Conservation (phyloP, 768 basidiomycete genomes). For the Boletus coccyginus region DNA sequence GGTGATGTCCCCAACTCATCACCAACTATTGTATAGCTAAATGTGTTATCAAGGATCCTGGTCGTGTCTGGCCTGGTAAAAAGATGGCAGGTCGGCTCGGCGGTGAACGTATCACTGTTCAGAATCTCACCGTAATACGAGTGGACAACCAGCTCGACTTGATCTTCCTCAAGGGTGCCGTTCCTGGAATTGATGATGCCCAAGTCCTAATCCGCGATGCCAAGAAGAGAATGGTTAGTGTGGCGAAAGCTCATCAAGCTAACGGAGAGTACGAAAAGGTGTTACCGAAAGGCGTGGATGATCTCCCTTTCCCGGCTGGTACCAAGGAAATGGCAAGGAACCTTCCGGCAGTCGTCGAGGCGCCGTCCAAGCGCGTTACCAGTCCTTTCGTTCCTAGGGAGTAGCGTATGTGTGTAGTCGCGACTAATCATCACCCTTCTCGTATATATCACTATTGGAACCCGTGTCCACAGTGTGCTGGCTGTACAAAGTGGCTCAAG, state of each 20-base stretch:
- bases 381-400: conserved; percentile 81
- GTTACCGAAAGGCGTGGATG: conserved; percentile 76
- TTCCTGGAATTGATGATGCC: conserved; percentile 87
- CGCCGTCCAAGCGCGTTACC: conserved; percentile 69
- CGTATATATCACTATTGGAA: neutral
- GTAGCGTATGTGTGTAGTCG: conserved; percentile 28
- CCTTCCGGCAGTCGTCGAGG: conserved; percentile 64
- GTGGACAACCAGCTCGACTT: conserved; percentile 85
- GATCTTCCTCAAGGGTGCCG: conserved; percentile 86
- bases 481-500: neutral
- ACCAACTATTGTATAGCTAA: neutral
- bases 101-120: conserved; percentile 72
- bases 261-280: conserved; percentile 75
- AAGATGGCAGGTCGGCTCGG: conserved; percentile 98
- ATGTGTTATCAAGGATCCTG: conserved; percentile 70
- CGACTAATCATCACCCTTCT: conserved; percentile 1
- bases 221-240: conserved; percentile 75
- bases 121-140: conserved; percentile 87
- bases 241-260: conserved; percentile 61
- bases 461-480: neutral
- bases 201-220: conserved; percentile 86
- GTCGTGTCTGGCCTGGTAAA: conserved; percentile 94
- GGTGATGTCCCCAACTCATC: conserved; percentile 16
- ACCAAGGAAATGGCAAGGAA: conserved; percentile 69
- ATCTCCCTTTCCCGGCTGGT: conserved; percentile 91